Evolutionary conservation across 208 protist species (phyloP), one percentile per base, ranked within the genome.

Genomic region (Trypanosoma platydactyli): DNA sequence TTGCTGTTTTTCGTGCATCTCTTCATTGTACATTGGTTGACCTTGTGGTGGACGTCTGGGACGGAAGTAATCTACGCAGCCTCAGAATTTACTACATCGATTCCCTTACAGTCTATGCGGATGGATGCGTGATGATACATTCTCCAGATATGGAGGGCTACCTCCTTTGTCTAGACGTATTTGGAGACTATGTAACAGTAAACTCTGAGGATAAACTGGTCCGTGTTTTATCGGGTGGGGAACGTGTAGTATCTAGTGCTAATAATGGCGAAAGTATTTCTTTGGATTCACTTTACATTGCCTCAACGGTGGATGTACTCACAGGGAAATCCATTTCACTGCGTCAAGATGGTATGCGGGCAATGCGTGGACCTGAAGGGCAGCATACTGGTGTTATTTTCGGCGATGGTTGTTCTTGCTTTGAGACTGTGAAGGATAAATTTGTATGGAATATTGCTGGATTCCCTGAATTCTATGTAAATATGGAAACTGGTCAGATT

Each of bases 121-220:
- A 85, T 60, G 86, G 86, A 15, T 76, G 79, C 27, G 60, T 76
- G 56, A 73, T 87, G 55, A 1, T 92, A 13, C 20, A 63, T 12
- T 77, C 77, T 27, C 68, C 68, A 18, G 78, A 82, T 50, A n/a
- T 56, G 49, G 35, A 64, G 0, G 63, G 63, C 0, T 71, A 76
- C 53, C 76, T 71, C 20, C 45, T 92, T 24, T 54, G 77, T n/a
- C 56, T 92, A 44, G 73, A 87, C 22, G 56, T 60, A 4, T 68
- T 51, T 30, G 86, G 86, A 29, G 64, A 77, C 55, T 89, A 89
- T 49, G 33, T 73, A 4, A 79, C 80, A 7, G 38, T 67, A 18
- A 57, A 51, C 24, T 0, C 0, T 7, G 71, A 69, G 12, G 71
- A 61, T 13, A 44, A 16, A 13, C 54, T 63, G 41, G 15, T 75